Evolutionary conservation across 225 moss, liverwort and hornwort species (phyloP), one percentile per base, ranked within the genome.

Genomic region (Lunularia cruciata): DNA sequence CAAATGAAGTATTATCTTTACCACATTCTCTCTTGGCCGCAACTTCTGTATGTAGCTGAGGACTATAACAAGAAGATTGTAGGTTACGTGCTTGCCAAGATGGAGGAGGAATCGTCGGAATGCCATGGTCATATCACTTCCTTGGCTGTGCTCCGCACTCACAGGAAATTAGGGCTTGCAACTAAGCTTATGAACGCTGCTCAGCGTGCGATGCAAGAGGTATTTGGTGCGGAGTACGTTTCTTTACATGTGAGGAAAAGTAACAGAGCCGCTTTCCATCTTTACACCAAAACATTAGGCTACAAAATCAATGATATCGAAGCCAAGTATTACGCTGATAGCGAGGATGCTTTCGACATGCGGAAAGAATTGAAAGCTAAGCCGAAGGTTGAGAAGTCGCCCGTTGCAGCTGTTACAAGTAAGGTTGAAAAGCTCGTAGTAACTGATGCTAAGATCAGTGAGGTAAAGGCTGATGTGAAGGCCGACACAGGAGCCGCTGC

Each of bases 101-200:
- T 92, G 85, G 96, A 96, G 70, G 90, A 96, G 62, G 92, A 92
- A 80, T 76, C 81, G 34, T 79, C 84, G 14, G 87, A 84, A 70
- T 92, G 92, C 64, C 96, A 92, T 74, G 96, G 96, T 30, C 92
- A 92, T 66, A 89, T 92, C 45, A 92, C 96, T n/a, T 96, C 96
- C 15, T 73, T 92, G 69, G 96, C 96, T 54, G 96, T 96, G 13
- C 80, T 96, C 39, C 87, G 96, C 65, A 89, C 92, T 34, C 84
- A 92, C 81, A 85, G 92, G 59, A 92, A 90, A 70, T 80, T 87
- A 48, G 96, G 96, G 27, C 86, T 89, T 65, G 96, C 92, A n/a
- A 96, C 92, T 12, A 84, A 83, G 79, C 92, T 92, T 72, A 96
- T 96, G 92, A 86, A 70, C 63, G 85, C 87, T 36, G 90, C 89